Evolutionary conservation across 306 rosid species (phyloP), one percentile per base, ranked within the genome.

Genomic region (Sicyos baderoa): DNA sequence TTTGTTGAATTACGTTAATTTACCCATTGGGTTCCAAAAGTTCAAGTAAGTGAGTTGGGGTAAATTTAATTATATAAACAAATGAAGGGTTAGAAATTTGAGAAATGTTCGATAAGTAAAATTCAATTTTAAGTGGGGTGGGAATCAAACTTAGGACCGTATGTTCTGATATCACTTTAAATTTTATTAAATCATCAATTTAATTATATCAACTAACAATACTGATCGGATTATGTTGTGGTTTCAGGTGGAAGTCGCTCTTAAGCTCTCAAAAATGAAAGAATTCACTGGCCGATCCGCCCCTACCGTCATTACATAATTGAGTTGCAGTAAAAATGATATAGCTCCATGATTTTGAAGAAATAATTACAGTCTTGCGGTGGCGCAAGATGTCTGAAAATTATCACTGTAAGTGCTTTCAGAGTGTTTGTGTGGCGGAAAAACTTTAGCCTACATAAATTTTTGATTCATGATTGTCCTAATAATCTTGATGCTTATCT

Each of bases 211-310:
- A n/a, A n/a, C n/a, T n/a, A n/a, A n/a, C n/a, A n/a, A n/a, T n/a
- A n/a, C n/a, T n/a, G n/a, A n/a, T n/a, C n/a, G 21, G 67, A 51
- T 18, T 29, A 49, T 23, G 4, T 71, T 4, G 14, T 52, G 8
- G 76, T 74, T 77, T 48, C 85, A 93, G 99, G 99, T 90, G 76
- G 95, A 82, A 76, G 96, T 87, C 84, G 97, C 97, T 73, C 87
- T 93, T 78, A 82, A 88, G 70, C 97, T 93, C 69, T 93, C 99
- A 12, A 93, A 90, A 86, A 93, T 90, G 97, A 69, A 84, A 77
- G 97, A 90, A 54, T 90, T 82, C 82, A 93, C 99, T 0, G 97
- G 99, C 21, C 94, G 99, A 73, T 78, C 96, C 13, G 90, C 91
- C 67, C 99, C 99, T 4, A 90, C 99, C 6, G 99, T 93, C 63